Evolutionary conservation across 176 grass and related monocot species (phyloP).

Genomic region (Pontederia paniculata): DNA sequence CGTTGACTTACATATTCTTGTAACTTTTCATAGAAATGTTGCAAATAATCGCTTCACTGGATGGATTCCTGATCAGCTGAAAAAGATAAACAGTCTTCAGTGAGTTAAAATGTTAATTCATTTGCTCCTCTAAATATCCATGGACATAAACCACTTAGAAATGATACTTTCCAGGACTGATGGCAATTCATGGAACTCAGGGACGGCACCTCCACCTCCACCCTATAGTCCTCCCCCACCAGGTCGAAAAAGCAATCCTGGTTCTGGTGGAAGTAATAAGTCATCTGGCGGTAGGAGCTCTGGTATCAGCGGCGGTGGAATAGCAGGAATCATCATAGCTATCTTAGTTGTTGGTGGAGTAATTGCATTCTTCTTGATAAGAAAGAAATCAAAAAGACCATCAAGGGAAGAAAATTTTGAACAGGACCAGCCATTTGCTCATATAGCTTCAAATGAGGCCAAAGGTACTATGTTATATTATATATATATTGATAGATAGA

Average conservation of each 20-base stretch:
- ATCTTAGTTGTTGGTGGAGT: constrained; percentile 66
- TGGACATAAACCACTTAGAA: constrained; percentile 4
- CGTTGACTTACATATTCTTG: neutral
- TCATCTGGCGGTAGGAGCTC: constrained; percentile 39
- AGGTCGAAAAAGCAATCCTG: constrained; percentile 40
- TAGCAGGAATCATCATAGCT: constrained; percentile 82
- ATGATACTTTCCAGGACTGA: constrained; percentile 52
- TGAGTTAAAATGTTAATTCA: constrained; percentile 26
- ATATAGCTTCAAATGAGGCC: constrained; percentile 50
- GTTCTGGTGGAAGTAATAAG: constrained; percentile 23
- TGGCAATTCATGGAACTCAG: constrained; percentile 81
- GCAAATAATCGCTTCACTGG: constrained; percentile 83
- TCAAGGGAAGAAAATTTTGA: constrained; percentile 40
- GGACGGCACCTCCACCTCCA: constrained; percentile 76
- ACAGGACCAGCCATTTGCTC: constrained; percentile 64
- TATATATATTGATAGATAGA: neutral
- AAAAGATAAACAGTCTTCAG: constrained; percentile 88
- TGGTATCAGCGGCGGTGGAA: constrained; percentile 59
- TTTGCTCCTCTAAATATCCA: neutral
- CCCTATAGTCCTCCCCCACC: constrained; percentile 79
- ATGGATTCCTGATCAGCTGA: constrained; percentile 87
- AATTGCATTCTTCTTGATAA: constrained; percentile 63
- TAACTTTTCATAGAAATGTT: constrained; percentile 47
- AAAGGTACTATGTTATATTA: constrained; percentile 37
- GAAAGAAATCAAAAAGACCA: constrained; percentile 39